Evolutionary conservation across 2,329 filamentous ascomycete genomes (phyloP), one percentile per base, ranked within the genome.

Genomic region (Colletotrichum orchidophilum): DNA sequence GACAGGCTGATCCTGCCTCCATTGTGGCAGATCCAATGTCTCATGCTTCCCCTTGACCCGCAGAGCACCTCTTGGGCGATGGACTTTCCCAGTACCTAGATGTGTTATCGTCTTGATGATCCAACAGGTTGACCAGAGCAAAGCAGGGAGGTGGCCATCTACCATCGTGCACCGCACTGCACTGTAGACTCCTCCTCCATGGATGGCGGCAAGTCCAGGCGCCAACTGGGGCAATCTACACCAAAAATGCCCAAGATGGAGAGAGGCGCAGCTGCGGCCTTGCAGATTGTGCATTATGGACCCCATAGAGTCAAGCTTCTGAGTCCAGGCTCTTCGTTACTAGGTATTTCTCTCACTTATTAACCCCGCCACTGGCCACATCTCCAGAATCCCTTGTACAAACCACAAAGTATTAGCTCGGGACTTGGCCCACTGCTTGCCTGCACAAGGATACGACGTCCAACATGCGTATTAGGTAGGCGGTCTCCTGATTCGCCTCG

Each of bases 401-500:
- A 46, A 21, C 39, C 18, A n/a, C n/a, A n/a, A n/a, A n/a, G 2
- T n/a, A 46, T n/a, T 46, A 46, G 63, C 29, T 21, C 8, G 61
- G 26, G 33, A 5, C 21, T 26, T 1, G 60, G 24, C n/a, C 67
- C 63, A 66, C 57, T 26, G n/a, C 42, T 53, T 58, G 61, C 27
- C 53, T 69, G 60, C 60, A 63, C 13, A 35, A 5, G 58, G 26
- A 60, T 46, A 15, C 18, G 26, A 8, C 29, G 5, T 49, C n/a
- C 21, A 42, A 18, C 33, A 42, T 59, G 39, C 53, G 26, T 6
- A 69, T 29, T 31, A 59, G 54, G 66, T 46, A 66, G 50, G 63
- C 63, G 63, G 67, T 70, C 55, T 66, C 55, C 63, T 54, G 49
- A 55, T 54, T 57, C 67, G 62, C 63, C 54, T 70, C 46, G 55